phyloP scores from a whole-genome alignment of 2,329 filamentous ascomycete genomes.

The Alternaria infectoria region DNA sequence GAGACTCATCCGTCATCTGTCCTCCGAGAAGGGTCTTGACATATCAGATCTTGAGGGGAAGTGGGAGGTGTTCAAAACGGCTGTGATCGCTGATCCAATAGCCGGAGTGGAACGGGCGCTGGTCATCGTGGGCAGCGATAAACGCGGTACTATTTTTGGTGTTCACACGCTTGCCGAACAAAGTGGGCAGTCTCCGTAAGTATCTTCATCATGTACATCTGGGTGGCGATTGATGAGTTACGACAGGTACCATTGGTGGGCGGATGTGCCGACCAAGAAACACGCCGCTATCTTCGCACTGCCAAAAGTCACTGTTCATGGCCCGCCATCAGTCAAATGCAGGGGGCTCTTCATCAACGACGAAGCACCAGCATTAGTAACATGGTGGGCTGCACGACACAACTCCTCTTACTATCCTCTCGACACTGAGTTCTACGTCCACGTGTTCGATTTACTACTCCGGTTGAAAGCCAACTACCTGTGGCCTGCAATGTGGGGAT shows the following conservation, averaged over 20 bases:
- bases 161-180: slow-evolving; percentile 73
- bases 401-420: slow-evolving; percentile 56
- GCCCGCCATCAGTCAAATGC: slow-evolving; percentile 67
- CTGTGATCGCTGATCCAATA: slow-evolving; percentile 62
- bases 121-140: slow-evolving; percentile 69
- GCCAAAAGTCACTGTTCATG: slow-evolving; percentile 60
- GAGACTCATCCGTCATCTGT: slow-evolving; percentile 62
- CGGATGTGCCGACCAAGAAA: slow-evolving; percentile 62
- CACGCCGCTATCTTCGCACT: slow-evolving; percentile 62
- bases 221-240: not conserved
- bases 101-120: slow-evolving; percentile 62
- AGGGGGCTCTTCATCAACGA: slow-evolving; percentile 73
- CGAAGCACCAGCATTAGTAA: slow-evolving; percentile 68
- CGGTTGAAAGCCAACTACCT: slow-evolving; percentile 74
- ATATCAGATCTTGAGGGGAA: slow-evolving; percentile 61
- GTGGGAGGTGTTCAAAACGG: slow-evolving; percentile 71
- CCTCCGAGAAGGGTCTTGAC: slow-evolving; percentile 62
- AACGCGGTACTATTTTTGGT: slow-evolving; percentile 69
- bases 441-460: slow-evolving; percentile 72
- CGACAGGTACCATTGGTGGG: slow-evolving; percentile 66
- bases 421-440: slow-evolving; percentile 67
- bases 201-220: fast-evolving
- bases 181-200: slow-evolving; percentile 67
- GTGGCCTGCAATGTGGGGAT: slow-evolving; percentile 71
- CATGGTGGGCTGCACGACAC: slow-evolving; percentile 58